Evolutionary conservation across 139 green algal genomes (phyloP).

Genomic region (Picochlorum sp.): DNA sequence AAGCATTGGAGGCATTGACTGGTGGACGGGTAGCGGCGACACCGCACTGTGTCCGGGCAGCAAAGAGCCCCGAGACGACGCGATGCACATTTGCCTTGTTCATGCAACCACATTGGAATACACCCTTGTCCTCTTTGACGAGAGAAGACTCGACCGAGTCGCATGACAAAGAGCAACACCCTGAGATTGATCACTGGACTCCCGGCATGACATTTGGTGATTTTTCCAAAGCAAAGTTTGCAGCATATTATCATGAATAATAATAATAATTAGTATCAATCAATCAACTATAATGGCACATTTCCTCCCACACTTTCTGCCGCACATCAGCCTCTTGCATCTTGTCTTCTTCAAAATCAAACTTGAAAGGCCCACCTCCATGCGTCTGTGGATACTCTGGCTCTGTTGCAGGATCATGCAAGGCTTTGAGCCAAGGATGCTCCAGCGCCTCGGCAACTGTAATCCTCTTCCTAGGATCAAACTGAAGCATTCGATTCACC

Average conservation of each 20-base stretch:
- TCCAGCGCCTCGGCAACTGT: slow-evolving; percentile 71
- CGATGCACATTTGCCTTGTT: slow-evolving; percentile 66
- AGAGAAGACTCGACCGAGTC: too few relatives aligned
- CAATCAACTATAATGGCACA: slow-evolving; percentile 42
- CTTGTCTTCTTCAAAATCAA: slow-evolving; percentile 84
- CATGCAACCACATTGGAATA: slow-evolving; percentile 62
- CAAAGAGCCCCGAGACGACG: background rate
- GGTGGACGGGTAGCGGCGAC: slow-evolving; percentile 60
- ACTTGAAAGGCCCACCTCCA: slow-evolving; percentile 49
- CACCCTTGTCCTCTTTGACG: slow-evolving; percentile 15
- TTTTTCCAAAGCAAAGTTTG: slow-evolving; percentile 48
- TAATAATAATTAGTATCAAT: too few relatives aligned
- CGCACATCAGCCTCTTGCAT: slow-evolving; percentile 62
- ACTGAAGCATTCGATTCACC: slow-evolving; percentile 84
- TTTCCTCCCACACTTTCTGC: slow-evolving; percentile 70
- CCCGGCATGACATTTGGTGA: slow-evolving; percentile 53
- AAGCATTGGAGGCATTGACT: slow-evolving; percentile 53
- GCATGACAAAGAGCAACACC: background rate
- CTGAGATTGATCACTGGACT: slow-evolving; percentile 44
- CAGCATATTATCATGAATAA: slow-evolving; percentile 39
- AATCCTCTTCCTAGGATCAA: slow-evolving; percentile 79
- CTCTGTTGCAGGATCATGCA: slow-evolving; percentile 77
- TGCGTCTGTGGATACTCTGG: slow-evolving; percentile 30
- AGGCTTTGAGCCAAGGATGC: slow-evolving; percentile 78
- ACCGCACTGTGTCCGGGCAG: slow-evolving; percentile 59